Conservation (phyloP, 2,329 filamentous ascomycete genomes). For the Fusarium marasasianum region DNA sequence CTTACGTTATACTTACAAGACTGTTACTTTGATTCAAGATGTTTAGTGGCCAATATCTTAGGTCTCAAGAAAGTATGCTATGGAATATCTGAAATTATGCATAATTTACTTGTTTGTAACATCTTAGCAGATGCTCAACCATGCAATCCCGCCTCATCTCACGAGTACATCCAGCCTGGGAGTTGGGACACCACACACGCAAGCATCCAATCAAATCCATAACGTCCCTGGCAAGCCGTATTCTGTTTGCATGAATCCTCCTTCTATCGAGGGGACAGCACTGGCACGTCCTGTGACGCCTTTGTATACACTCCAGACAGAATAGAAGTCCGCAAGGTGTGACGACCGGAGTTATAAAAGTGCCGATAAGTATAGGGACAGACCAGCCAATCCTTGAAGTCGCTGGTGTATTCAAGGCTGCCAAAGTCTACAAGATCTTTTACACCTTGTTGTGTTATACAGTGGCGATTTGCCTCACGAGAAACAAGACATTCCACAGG, state of each 20-base stretch:
- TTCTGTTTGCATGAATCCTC: not conserved
- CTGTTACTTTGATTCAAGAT: fast-evolving
- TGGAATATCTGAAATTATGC: too few relatives aligned
- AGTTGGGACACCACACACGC: not conserved
- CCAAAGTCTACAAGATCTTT: not conserved
- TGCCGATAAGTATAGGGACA: not conserved
- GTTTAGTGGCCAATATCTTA: fast-evolving
- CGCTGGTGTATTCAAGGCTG: not conserved
- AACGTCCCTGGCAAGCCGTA: not conserved
- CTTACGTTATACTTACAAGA: not conserved
- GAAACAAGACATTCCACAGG: not conserved
- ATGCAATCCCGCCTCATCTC: not conserved
- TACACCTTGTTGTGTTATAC: not conserved
- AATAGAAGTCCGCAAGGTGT: not conserved
- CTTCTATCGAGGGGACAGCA: not conserved
- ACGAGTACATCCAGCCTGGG: not conserved
- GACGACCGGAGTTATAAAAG: not conserved
- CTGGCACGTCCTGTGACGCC: not conserved
- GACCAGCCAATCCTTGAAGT: not conserved
- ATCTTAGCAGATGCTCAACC: not conserved
- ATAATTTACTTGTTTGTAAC: too few relatives aligned
- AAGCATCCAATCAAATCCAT: not conserved
- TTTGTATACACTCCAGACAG: not conserved
- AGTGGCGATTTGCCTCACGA: not conserved
- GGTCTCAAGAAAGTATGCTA: not conserved